phyloP scores from a whole-genome alignment of 495 filamentous ascomycete genomes.

The Neurospora sp. region DNA sequence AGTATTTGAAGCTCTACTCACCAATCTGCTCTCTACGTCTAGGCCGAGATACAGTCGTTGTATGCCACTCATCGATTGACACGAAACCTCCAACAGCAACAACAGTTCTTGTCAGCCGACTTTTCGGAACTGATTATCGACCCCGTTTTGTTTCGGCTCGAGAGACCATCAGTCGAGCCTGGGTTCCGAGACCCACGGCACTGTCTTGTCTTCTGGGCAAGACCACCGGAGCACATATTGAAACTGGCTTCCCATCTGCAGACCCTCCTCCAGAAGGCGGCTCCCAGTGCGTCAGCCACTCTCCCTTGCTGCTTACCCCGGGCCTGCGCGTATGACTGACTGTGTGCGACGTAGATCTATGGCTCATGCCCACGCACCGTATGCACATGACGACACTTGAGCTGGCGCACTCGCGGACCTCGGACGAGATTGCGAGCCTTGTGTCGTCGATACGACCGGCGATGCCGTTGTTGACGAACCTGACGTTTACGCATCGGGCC shows the following conservation, averaged over 20 bases:
- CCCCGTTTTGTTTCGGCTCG: constrained; percentile 58
- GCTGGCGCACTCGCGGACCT: constrained; percentile 58
- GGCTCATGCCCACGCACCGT: constrained; percentile 67
- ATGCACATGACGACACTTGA: constrained; percentile 86
- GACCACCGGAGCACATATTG: constrained; percentile 61
- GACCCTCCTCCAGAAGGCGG: constrained; percentile 45
- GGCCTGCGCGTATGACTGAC: constrained; percentile 1
- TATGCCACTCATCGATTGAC: constrained; percentile 64
- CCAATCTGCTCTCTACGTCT: not conserved
- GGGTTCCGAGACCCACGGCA: constrained; percentile 62
- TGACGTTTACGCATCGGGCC: constrained; percentile 51
- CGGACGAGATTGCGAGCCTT: constrained; percentile 49
- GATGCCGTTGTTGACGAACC: constrained; percentile 45
- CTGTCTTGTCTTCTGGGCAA: constrained; percentile 79
- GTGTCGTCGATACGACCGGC: constrained; percentile 40
- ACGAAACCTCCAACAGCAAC: constrained; percentile 60
- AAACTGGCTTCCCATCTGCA: constrained; percentile 61
- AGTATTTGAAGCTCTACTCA: not conserved
- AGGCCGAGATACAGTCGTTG: constrained; percentile 60
- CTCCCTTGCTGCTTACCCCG: not conserved
- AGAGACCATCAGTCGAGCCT: constrained; percentile 48
- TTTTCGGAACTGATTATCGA: constrained; percentile 68
- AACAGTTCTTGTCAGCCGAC: constrained; percentile 54
- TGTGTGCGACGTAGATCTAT: constrained; percentile 47
- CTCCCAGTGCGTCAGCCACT: constrained; percentile 42